Base-by-base conservation (phyloP, 768 basidiomycete species). In the Trichaptum fuscoviolaceum region DNA sequence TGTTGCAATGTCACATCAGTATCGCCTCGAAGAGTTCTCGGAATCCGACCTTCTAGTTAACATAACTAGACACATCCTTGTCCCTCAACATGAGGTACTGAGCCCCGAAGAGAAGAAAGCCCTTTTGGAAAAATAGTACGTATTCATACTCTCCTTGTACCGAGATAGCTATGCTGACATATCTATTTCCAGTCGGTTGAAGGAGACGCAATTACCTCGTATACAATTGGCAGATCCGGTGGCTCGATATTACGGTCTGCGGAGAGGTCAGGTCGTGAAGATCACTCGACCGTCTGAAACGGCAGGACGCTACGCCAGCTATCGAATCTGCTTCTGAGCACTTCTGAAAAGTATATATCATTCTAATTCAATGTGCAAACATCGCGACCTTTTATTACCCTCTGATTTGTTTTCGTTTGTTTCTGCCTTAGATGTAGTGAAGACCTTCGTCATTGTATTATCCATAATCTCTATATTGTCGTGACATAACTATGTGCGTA, bases 241-340 rank as follows among this genome's bases (percentile, higher is more conserved):
- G n/a, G 95, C 97, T 57, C 87, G 96, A 67, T 99, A 99, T 77
- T 99, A 98, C 80, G 97, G 97, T 63, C 86, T 99, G 66, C 85
- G 88, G 72, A 87, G 97, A 63, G 96, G 96, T 27, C 94, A 96
- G 76, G 97, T 99, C 61, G 97, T 99, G 77, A 98, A 97, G 82
- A 99, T 99, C 72, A 98, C 92, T 67, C 83, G 97, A 72, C 93
- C 95, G 27, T 95, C 93, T 78, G 97, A 99, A 82, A 99, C 97
- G 20, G 93, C 91, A 69, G 96, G 96, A 63, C 87, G 93, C 67
- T 96, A 95, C 72, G 91, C 93, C 64, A 94, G 92, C 74, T 95
- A 95, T 81, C 90, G 93, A 68, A 92, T 95, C 75, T 93, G 92
- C 79, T 94, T 92, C 78, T 92, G 81, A 77, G 58, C 24, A 30